phyloP scores from a whole-genome alignment of 164 flowering plant genomes.

The Akebia trifoliata region DNA sequence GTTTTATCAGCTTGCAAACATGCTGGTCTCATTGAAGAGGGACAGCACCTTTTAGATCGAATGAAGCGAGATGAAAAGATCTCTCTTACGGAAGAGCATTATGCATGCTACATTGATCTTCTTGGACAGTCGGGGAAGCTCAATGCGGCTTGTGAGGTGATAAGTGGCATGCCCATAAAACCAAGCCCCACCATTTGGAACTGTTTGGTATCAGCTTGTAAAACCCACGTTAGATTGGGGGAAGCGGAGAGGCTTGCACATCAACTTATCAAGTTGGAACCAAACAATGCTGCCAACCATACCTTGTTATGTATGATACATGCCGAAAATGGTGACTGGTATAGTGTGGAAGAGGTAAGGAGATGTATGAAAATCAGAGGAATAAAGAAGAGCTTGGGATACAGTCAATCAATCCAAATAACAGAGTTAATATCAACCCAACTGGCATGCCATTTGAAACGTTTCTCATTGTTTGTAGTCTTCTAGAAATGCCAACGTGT shows the following conservation, averaged over 20 bases:
- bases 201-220: constrained; percentile 52
- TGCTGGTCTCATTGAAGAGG: constrained; percentile 52
- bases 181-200: constrained; percentile 46
- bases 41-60: constrained; percentile 27
- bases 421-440: too few species aligned
- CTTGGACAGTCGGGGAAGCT: constrained; percentile 58
- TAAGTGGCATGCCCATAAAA: constrained; percentile 41
- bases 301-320: constrained; percentile 37
- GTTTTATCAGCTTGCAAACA: constrained; percentile 58
- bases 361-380: constrained; percentile 35
- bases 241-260: constrained; percentile 39
- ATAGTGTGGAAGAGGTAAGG: constrained; percentile 38
- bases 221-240: constrained; percentile 40
- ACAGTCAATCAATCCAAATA: constrained; percentile 47
- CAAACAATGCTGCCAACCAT: constrained; percentile 49
- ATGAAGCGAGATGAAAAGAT: constrained; percentile 13
- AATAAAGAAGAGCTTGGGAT: constrained; percentile 37
- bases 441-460: constrained; percentile 3
- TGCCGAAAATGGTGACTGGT: constrained; percentile 51
- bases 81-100: constrained; percentile 34
- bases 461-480: too few species aligned
- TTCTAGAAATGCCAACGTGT: not conserved
- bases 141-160: constrained; percentile 44
- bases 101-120: constrained; percentile 61
- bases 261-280: constrained; percentile 40